Percentiles rank a stretch among this genome's conserved stretches.
Conservation (phyloP, 768 basidiomycete genomes). For the Candolleomyces eurysporus region DNA sequence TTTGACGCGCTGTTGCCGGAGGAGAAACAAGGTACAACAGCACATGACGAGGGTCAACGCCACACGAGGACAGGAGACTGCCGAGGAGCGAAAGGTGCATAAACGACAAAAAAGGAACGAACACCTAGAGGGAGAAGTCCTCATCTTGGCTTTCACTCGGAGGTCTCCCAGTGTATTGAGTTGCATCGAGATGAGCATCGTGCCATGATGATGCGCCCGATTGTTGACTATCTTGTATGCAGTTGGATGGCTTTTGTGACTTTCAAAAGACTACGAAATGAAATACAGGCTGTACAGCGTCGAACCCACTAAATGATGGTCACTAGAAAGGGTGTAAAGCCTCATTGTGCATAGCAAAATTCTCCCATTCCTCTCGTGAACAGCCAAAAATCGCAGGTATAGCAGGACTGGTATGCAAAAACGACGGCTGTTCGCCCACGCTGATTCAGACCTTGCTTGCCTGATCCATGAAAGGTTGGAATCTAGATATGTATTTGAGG, state of each 20-base stretch:
- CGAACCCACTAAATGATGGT: no score
- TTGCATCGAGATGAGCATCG: slow-evolving; percentile 90
- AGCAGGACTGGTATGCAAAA: no score
- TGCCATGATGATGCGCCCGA: slow-evolving; percentile 96
- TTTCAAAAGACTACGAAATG: no score
- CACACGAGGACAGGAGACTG: background rate
- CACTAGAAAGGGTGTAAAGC: no score
- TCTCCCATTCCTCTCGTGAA: slow-evolving; percentile 12
- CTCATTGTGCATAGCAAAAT: background rate
- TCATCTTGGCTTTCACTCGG: slow-evolving; percentile 56
- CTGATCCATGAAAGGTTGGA: no score
- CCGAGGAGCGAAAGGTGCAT: background rate
- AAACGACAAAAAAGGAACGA: slow-evolving; percentile 1
- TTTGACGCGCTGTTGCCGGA: no score
- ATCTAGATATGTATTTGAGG: background rate
- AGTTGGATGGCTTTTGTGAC: no score
- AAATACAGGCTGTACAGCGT: no score
- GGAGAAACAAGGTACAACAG: no score
- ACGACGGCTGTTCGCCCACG: no score
- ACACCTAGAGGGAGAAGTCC: slow-evolving; percentile 10
- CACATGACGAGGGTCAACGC: background rate
- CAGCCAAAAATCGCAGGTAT: background rate
- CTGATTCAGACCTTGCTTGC: no score
- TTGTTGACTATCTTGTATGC: slow-evolving; percentile 93
- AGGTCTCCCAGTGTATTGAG: slow-evolving; percentile 73